Base-by-base conservation (phyloP, 805 yeast genomes). In the Cyberlindnera lachancei region DNA sequence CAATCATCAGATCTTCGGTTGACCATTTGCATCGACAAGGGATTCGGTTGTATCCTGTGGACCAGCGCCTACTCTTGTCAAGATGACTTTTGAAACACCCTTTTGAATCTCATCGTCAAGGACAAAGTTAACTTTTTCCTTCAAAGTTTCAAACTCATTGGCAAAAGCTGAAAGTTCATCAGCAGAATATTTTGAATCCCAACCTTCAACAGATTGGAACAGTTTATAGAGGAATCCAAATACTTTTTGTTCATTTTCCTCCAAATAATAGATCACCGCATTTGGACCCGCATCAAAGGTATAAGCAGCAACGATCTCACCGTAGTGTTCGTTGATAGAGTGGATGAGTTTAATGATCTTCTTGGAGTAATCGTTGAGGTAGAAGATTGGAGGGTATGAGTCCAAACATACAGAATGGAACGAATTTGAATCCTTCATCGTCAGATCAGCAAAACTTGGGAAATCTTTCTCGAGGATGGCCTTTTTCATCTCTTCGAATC, bases 241-340 rank as follows among this genome's bases (percentile, higher is more conserved):
- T 6, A 92, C 77, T 40, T 64, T 67, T n/a, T 61, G 47, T 59
- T 87, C 95, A 59, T 90, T 73, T 50, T 76, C 66, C 44, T 70
- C 71, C 53, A 79, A 76, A 55, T 92, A 92, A 63, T 92, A 92
- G 40, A 92, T 72, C 27, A 92, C 99, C 15, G 96, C 95, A 61
- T 92, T 92, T 59, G 99, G 98, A 54, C 99, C 99, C 20, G 99
- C 99, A 59, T 92, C 99, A 53, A 82, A 92, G 2, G 99, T 92
- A 60, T 92, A 92, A 23, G 97, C 97, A 10, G 95, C 98, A 34
- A 90, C 69, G 10, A 70, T 69, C 50, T 71, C 66, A 15, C 49
- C 46, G 39, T 58, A 61, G 37, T 56, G 58, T 42, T 70, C 78
- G 53, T 92, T 92, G 55, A 92, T 73, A 34, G 68, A 63, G 58